These are phyloP conservation scores for Calonectria hawksworthii DNA, from an alignment of 2,329 filamentous ascomycete genomes.

Conservation along the genomic window DNA sequence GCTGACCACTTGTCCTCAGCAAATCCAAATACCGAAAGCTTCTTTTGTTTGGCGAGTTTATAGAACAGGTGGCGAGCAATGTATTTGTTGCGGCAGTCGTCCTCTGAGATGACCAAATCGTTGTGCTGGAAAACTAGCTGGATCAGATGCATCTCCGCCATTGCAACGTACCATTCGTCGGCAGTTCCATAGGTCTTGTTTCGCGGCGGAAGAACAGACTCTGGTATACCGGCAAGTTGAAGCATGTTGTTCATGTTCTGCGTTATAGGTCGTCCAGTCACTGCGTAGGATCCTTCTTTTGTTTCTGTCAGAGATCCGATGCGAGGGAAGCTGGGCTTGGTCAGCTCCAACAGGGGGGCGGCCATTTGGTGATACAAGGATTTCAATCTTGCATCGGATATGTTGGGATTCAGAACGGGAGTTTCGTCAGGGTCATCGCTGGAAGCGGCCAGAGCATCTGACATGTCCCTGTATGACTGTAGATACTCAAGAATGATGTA, in stretches of 20 bases:
- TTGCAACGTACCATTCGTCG: slow-evolving; percentile 1
- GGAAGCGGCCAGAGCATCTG: background rate
- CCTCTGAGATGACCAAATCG: background rate
- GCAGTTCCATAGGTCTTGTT: background rate
- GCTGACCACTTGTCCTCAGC: slow-evolving; percentile 49
- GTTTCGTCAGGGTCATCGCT: background rate
- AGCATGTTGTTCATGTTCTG: slow-evolving; percentile 9
- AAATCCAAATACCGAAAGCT: slow-evolving; percentile 47
- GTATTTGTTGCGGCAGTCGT: slow-evolving; percentile 5
- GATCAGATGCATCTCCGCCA: background rate
- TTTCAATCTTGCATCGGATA: background rate
- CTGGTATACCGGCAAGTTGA: background rate
- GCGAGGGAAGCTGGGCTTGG: background rate
- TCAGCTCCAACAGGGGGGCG: background rate
- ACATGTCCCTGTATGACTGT: background rate
- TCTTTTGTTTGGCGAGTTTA: slow-evolving; percentile 46
- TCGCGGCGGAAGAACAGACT: background rate
- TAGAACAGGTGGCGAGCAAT: slow-evolving; percentile 46
- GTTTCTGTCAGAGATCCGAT: background rate
- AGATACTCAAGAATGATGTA: background rate
- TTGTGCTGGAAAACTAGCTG: slow-evolving; percentile 2
- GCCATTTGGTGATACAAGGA: background rate
- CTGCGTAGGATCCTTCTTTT: background rate
- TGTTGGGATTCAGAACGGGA: background rate
- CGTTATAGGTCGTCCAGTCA: background rate